phyloP scores from a whole-genome alignment of 345 rosid genomes.

The Acer negundo region DNA sequence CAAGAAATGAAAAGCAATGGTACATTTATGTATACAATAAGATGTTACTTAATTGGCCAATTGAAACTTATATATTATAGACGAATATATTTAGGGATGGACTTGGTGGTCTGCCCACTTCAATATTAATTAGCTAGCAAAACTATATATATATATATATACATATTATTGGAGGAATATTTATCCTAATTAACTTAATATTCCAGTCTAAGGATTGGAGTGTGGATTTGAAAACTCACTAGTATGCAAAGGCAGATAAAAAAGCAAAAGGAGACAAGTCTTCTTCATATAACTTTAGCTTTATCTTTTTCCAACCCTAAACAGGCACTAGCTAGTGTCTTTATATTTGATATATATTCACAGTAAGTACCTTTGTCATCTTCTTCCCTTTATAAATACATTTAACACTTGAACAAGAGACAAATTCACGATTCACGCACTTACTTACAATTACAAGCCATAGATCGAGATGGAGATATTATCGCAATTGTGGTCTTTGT shows the following conservation, averaged over 20 bases:
- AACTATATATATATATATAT: too few species aligned
- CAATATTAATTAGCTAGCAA: neutral
- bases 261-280: slow-evolving; percentile 29
- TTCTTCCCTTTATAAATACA: slow-evolving; percentile 1
- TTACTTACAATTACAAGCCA: too few species aligned
- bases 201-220: too few species aligned
- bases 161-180: neutral
- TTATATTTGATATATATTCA: too few species aligned
- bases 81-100: too few species aligned
- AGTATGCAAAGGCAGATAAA: slow-evolving; percentile 16
- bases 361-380: neutral
- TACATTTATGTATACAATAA: too few species aligned
- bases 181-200: neutral
- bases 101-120: neutral
- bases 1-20: too few species aligned
- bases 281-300: slow-evolving; percentile 33
- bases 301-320: slow-evolving; percentile 26
- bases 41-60: too few species aligned
- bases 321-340: neutral
- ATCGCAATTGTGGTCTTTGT: slow-evolving; percentile 52
- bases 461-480: slow-evolving; percentile 36
- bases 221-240: slow-evolving; percentile 2
- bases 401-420: slow-evolving; percentile 5
- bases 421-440: slow-evolving; percentile 17
- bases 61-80: too few species aligned